These are phyloP conservation scores for Sporothrix phasma DNA, from an alignment of 2,329 filamentous ascomycete species.

Conservation along the genomic window DNA sequence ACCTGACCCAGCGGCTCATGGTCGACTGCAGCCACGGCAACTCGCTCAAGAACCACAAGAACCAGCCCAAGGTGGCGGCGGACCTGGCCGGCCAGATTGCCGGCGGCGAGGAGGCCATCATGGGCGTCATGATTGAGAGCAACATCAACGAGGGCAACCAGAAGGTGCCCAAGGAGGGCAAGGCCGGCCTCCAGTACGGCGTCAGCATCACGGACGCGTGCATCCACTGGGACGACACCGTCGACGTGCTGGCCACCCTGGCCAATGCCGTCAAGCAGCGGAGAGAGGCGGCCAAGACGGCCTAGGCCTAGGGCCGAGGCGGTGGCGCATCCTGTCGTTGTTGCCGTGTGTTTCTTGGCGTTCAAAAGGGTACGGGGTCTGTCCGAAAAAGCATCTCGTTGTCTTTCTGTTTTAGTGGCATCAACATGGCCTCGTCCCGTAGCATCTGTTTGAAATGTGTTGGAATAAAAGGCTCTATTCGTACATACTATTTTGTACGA, in stretches of 20 bases:
- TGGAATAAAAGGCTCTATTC: no score
- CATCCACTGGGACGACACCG: slow-evolving; percentile 88
- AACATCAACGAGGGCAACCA: slow-evolving; percentile 93
- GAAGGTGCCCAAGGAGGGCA: slow-evolving; percentile 83
- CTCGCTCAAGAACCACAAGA: slow-evolving; percentile 90
- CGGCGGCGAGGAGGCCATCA: slow-evolving; percentile 73
- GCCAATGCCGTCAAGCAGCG: slow-evolving; percentile 71
- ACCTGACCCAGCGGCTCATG: slow-evolving; percentile 73
- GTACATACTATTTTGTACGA: no score
- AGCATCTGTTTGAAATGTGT: no score
- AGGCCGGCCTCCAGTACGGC: slow-evolving; percentile 77
- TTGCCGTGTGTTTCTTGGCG: neutral
- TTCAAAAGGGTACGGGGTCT: slow-evolving; percentile 1
- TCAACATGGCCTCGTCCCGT: neutral
- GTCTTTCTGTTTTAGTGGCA: neutral
- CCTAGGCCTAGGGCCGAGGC: neutral
- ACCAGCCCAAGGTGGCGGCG: slow-evolving; percentile 88
- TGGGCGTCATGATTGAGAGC: slow-evolving; percentile 98
- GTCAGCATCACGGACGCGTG: slow-evolving; percentile 97
- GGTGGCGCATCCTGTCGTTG: neutral
- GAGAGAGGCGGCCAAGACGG: slow-evolving; percentile 35
- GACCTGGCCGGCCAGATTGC: slow-evolving; percentile 75
- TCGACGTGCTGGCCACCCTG: slow-evolving; percentile 63
- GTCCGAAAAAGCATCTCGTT: neutral
- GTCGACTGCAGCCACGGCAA: slow-evolving; percentile 98